A percentile compares a stretch with the other conserved stretches of the same genome.
Conservation (phyloP, 345 rosid genomes). For the Pugionium dolabratum region DNA sequence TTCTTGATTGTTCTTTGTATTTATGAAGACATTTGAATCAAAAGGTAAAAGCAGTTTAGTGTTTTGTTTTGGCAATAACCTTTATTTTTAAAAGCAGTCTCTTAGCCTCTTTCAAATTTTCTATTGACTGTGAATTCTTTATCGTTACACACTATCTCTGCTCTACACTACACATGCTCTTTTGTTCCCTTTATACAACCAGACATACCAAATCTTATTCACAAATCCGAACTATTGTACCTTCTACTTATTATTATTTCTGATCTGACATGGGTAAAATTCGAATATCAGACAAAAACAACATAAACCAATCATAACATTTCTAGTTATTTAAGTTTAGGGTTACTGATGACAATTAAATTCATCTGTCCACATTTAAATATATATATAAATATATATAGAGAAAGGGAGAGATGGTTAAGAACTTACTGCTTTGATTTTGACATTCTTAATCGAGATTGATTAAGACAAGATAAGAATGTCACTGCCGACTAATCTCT, state of each 20-base stretch:
- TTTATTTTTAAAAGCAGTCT: too few relatives aligned
- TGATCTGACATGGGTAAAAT: too few relatives aligned
- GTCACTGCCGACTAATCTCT: constrained; percentile 39
- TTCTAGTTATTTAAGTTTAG: constrained; percentile 19
- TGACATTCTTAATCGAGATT: constrained; percentile 23
- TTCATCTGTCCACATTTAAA: constrained; percentile 27
- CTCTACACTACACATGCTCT: constrained; percentile 44
- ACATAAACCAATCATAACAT: constrained; percentile 27
- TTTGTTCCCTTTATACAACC: constrained; percentile 33
- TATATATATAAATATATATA: too few relatives aligned
- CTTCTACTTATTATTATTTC: too few relatives aligned
- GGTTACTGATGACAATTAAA: constrained; percentile 17
- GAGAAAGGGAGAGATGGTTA: background rate
- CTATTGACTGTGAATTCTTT: constrained; percentile 29
- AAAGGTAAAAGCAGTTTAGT: too few relatives aligned
- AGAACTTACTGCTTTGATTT: constrained; percentile 20
- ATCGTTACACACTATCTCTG: constrained; percentile 35
- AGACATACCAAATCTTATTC: constrained; percentile 30
- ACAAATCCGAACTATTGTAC: constrained; percentile 39
- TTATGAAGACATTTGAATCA: too few relatives aligned
- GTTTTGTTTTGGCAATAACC: too few relatives aligned
- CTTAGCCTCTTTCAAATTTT: too few relatives aligned
- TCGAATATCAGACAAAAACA: too few relatives aligned
- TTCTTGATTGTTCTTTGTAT: too few relatives aligned
- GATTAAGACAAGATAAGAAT: constrained; percentile 37